Base-by-base conservation (phyloP, 78 protist genomes). In the Dictyostelium citrinum region DNA sequence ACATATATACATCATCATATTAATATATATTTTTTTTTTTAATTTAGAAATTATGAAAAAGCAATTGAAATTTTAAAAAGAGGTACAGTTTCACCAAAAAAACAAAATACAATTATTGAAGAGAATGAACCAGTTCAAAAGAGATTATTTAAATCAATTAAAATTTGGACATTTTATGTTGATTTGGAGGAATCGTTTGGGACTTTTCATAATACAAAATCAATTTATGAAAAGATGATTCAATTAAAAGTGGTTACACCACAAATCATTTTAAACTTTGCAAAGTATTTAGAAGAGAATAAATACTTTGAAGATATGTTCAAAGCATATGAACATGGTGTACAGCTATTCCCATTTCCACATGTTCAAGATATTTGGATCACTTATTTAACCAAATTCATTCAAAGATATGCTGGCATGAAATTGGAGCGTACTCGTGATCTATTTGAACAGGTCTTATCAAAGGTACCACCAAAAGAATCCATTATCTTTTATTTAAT, bases 351-450 rank as follows among this genome's bases (percentile, higher is more conserved):
- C 93, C 64, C 81, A n/a, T 98, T 90, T 96, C 99, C 99, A 2
- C 61, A 83, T 64, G 97, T 92, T 27, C 74, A 78, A 39, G 98
- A 96, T 60, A 27, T 99, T 22, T 99, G 99, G 99, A 88, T 96
- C 7, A 37, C 95, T 10, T 99, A 99, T 91, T 77, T 98, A 58
- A 76, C 93, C 61, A 97, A 98, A 71, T 99, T 99, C 58, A 78
- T 97, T 71, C n/a, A 58, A n/a, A 97, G 99, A 20, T 98, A 98
- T 80, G 98, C 80, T 9, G 74, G 97, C 71, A 6, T 51, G 51
- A 98, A 98, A 83, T 84, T 99, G 35, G 99, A 99, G 95, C 95
- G 99, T 3, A 82, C 98, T 9, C 95, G 99, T 49, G 99, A 99
- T 20, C 82, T 99, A 11, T 99, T 99, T 60, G 99, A 99, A 90